Percentiles rank a stretch among this genome's conserved stretches.
phyloP scores from a whole-genome alignment of 2,329 filamentous ascomycete genomes.

The Alternaria infectoria region DNA sequence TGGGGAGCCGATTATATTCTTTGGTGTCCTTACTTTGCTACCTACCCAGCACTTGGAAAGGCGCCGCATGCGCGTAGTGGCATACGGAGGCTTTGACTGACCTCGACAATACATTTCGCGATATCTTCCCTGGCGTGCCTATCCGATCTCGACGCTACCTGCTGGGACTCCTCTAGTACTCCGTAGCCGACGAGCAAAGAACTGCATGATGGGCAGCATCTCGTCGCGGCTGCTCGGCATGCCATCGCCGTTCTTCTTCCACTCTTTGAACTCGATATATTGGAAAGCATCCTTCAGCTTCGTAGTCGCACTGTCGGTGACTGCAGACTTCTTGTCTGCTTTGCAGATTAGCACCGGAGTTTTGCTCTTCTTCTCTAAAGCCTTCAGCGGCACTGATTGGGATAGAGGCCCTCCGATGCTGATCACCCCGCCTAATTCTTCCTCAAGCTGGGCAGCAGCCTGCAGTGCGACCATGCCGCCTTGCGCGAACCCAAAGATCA shows the following conservation, averaged over 20 bases:
- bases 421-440: conserved; percentile 64
- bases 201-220: conserved; percentile 90
- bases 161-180: conserved; percentile 61
- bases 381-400: conserved; percentile 33
- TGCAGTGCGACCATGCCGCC: conserved; percentile 63
- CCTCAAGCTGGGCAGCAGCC: conserved; percentile 45
- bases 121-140: not conserved
- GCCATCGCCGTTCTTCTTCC: conserved; percentile 68
- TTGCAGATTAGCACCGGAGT: conserved; percentile 70
- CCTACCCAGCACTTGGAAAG: conserved; percentile 12
- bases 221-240: conserved; percentile 88
- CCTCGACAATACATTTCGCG: not conserved
- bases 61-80: not conserved
- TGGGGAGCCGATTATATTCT: not conserved
- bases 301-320: conserved; percentile 69
- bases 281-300: conserved; percentile 70
- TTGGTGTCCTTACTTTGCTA: not conserved
- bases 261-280: conserved; percentile 47
- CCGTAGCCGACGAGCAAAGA: conserved; percentile 70
- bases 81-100: not conserved
- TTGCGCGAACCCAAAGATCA: conserved; percentile 64
- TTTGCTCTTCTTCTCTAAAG: conserved; percentile 58
- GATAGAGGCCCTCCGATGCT: conserved; percentile 68
- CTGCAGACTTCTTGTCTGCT: conserved; percentile 57
- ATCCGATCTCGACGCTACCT: conserved; percentile 58